Conservation (phyloP, 805 yeast genomes). For the Wickerhamiella sergipiensis region DNA sequence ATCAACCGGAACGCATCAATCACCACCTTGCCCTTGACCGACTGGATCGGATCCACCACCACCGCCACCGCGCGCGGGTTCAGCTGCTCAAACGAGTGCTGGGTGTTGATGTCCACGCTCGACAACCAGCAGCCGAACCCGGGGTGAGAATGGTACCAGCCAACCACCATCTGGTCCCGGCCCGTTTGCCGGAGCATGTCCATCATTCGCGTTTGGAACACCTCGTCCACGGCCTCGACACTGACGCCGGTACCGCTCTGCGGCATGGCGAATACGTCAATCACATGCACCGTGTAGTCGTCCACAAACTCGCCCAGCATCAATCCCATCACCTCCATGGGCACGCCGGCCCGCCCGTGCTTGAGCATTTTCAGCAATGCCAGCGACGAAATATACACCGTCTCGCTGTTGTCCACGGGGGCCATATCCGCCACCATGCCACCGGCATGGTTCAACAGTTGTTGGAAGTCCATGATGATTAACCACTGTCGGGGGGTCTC, state of each 20-base stretch:
- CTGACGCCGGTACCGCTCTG: constrained; percentile 92
- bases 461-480: constrained; percentile 22
- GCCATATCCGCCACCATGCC: constrained; percentile 45
- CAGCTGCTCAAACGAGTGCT: constrained; percentile 92
- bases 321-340: constrained; percentile 90
- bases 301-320: constrained; percentile 98
- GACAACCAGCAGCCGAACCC: constrained; percentile 99
- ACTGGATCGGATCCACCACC: constrained; percentile 95
- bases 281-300: constrained; percentile 91
- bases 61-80: constrained; percentile 96
- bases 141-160: constrained; percentile 99
- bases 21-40: constrained; percentile 97
- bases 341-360: constrained; percentile 72
- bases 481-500: background rate
- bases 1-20: constrained; percentile 95
- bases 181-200: constrained; percentile 98
- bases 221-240: constrained; percentile 98
- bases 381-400: constrained; percentile 88
- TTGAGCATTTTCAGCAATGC: constrained; percentile 93
- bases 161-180: constrained; percentile 98
- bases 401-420: constrained; percentile 87
- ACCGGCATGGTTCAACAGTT: constrained; percentile 23
- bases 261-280: constrained; percentile 99
- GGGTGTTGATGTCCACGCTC: constrained; percentile 93
- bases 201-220: constrained; percentile 98